Evolutionary conservation across 2,329 filamentous ascomycete genomes (phyloP).

Genomic region (Ceratocystis albifundus): DNA sequence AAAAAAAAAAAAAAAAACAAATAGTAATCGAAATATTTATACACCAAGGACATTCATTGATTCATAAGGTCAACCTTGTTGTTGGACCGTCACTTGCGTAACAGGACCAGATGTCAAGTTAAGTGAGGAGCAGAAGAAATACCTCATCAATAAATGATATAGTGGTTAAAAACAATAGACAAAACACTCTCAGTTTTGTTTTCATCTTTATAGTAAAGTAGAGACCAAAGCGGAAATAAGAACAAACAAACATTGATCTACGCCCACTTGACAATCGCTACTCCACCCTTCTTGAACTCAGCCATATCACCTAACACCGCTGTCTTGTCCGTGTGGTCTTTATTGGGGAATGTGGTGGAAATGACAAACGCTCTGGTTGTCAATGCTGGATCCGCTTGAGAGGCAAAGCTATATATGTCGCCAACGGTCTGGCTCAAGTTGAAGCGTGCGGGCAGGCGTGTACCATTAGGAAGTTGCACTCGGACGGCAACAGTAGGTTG

Average conservation of each 20-base stretch:
- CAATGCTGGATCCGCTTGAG: slow-evolving; percentile 45
- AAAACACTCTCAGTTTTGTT: too few species aligned
- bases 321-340: slow-evolving; percentile 60
- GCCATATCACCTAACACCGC: slow-evolving; percentile 47
- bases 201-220: too few species aligned
- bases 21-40: background rate
- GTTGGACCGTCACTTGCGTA: background rate
- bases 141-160: too few species aligned
- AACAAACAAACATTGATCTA: slow-evolving; percentile 1
- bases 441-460: slow-evolving; percentile 65
- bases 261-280: slow-evolving; percentile 51
- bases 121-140: too few species aligned
- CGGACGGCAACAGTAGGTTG: slow-evolving; percentile 60
- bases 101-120: background rate
- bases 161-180: too few species aligned
- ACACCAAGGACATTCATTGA: background rate
- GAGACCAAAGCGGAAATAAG: too few species aligned
- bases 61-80: background rate
- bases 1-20: background rate
- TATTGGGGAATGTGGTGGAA: slow-evolving; percentile 73
- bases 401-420: slow-evolving; percentile 65
- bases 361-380: slow-evolving; percentile 56
- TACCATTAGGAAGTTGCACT: slow-evolving; percentile 68
- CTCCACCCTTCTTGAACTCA: slow-evolving; percentile 56
- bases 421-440: slow-evolving; percentile 68